Evolutionary conservation across 345 rosid genomes (phyloP).

Genomic region (Salix exigua): DNA sequence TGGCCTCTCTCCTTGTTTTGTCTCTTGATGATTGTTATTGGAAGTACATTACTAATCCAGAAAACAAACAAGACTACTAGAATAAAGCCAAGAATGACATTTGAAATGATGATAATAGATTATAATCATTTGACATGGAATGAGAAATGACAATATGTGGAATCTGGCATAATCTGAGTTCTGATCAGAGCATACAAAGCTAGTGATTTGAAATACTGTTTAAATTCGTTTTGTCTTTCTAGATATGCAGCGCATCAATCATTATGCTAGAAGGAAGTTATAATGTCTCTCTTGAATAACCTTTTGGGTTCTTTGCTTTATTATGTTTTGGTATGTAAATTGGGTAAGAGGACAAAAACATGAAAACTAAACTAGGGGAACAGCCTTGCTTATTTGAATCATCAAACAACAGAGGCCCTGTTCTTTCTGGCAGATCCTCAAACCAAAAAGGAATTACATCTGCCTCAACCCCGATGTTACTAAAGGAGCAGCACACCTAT

Average conservation of each 20-base stretch:
- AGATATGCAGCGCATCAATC: neutral
- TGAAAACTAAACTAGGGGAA: neutral
- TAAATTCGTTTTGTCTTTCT: neutral
- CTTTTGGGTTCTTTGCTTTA: neutral
- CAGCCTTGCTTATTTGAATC: neutral
- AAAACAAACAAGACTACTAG: neutral
- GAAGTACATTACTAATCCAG: neutral
- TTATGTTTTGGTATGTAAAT: neutral
- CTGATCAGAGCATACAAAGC: neutral
- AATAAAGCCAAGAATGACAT: neutral
- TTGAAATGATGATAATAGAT: neutral
- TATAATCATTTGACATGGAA: neutral
- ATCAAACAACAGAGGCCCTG: neutral
- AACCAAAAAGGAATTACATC: neutral
- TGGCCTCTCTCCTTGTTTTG: neutral
- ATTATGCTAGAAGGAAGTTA: neutral
- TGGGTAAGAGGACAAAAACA: neutral
- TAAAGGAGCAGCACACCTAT: neutral
- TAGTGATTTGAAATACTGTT: neutral
- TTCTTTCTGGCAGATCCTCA: neutral
- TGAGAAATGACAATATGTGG: neutral
- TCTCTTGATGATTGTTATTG: neutral
- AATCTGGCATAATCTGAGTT: neutral
- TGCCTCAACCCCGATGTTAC: neutral
- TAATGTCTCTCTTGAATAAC: neutral